phyloP scores from a whole-genome alignment of 164 flowering plant species.

The Vitis vinifera region DNA sequence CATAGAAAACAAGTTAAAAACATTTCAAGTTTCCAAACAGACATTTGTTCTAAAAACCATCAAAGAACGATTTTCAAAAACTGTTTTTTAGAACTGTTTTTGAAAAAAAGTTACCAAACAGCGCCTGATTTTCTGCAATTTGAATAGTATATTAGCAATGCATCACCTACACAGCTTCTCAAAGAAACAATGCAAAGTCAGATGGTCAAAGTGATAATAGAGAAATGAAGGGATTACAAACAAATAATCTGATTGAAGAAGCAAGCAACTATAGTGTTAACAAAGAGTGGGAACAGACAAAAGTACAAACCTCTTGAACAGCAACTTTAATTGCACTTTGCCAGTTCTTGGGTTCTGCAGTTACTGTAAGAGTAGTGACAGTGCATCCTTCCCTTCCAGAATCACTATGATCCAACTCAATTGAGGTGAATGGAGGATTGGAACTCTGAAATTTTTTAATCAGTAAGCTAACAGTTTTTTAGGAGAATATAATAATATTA shows the following conservation, averaged over 20 bases:
- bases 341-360: constrained; percentile 97
- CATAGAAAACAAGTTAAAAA: too few species aligned
- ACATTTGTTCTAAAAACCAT: too few species aligned
- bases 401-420: constrained; percentile 98
- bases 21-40: too few species aligned
- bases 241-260: background rate
- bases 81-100: too few species aligned
- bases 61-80: too few species aligned
- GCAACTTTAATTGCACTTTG: constrained; percentile 90
- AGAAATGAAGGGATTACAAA: background rate
- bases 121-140: too few species aligned
- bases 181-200: too few species aligned
- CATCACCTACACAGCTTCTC: too few species aligned
- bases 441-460: constrained; percentile 69
- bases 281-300: constrained; percentile 5
- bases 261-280: background rate
- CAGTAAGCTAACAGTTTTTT: constrained; percentile 10
- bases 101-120: too few species aligned
- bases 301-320: constrained; percentile 82
- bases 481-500: background rate
- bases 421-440: constrained; percentile 94
- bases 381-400: constrained; percentile 99
- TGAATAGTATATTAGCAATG: too few species aligned
- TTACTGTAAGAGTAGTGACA: constrained; percentile 95
- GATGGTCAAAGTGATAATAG: too few species aligned